These are phyloP conservation scores for Ceratonia siliqua DNA, from an alignment of 306 rosid species.

Conservation along the genomic window DNA sequence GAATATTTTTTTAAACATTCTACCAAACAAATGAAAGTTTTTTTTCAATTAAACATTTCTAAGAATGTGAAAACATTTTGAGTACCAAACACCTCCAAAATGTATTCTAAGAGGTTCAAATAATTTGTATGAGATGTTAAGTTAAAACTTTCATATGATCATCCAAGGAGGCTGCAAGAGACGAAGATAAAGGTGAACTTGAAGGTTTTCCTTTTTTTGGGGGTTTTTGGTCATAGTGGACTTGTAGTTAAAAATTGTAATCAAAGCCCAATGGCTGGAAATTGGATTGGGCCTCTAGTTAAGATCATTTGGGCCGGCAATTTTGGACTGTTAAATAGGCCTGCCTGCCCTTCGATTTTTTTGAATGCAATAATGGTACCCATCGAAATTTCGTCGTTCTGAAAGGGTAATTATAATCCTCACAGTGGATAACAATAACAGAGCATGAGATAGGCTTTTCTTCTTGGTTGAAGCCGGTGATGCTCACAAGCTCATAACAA, in stretches of 20 bases:
- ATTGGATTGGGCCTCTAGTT: background rate
- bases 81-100: too few relatives aligned
- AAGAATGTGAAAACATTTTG: too few relatives aligned
- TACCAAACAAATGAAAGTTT: too few relatives aligned
- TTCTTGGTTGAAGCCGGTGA: background rate
- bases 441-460: conserved; percentile 32
- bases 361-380: background rate
- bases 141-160: too few relatives aligned
- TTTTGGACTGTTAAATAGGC: background rate
- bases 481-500: background rate
- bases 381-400: background rate
- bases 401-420: background rate
- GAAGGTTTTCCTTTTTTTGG: too few relatives aligned
- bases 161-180: too few relatives aligned
- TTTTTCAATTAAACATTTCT: too few relatives aligned
- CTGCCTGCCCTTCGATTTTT: background rate
- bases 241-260: background rate
- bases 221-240: background rate
- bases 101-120: too few relatives aligned
- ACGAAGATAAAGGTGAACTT: too few relatives aligned
- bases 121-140: too few relatives aligned
- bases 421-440: background rate
- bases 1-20: too few relatives aligned
- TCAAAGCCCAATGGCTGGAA: background rate
- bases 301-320: background rate